Base-by-base conservation (phyloP, 2,329 filamentous ascomycete genomes). In the Talaromyces funiculosus region DNA sequence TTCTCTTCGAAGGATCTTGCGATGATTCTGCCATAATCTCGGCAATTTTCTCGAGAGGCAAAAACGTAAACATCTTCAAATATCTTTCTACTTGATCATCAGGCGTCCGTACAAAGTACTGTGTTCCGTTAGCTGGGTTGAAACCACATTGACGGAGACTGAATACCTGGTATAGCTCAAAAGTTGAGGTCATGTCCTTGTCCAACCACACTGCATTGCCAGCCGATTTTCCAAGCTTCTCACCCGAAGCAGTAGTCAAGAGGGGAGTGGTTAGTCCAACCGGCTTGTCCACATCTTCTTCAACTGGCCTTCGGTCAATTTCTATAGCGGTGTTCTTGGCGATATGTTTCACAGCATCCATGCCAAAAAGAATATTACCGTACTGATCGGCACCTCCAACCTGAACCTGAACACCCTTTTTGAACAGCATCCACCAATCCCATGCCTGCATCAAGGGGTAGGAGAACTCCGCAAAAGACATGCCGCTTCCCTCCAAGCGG, bases 201-300 rank as follows among this genome's bases (percentile, higher is more conserved):
- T 97, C 91, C 3, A 99, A 83, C 94, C 94, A 99, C 37, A 99
- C 77, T 2, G 93, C 92, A 72, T 97, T 97, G 26, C 92, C 93
- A 1, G 91, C 89, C 64, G 88, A 95, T 78, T 99, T 99, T 56
- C 94, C 94, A 67, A 97, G 92, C 75, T 99, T 99, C 71, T 85
- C 86, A 18, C 94, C 94, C 0, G 89, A 84, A 0, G 90, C 81
- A 57, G 93, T 92, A 0, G 92, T 96, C 38, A 99, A 80, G 1
- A 99, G 83, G 0, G 94, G 94, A 0, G 93, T 91, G 0, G 94
- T 97, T 66, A 99, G 88, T 7, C 94, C 94, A 63, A 93, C 84
- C 0, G 92, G 90, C 16, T 73, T 71, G 31, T 74, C 70, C 18
- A 76, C 14, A 16, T 78, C 73, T 6, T 71, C 66, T 12, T 72